These are phyloP conservation scores for Colletotrichum musicola DNA, from an alignment of 2,329 filamentous ascomycete genomes.

Conservation along the genomic window DNA sequence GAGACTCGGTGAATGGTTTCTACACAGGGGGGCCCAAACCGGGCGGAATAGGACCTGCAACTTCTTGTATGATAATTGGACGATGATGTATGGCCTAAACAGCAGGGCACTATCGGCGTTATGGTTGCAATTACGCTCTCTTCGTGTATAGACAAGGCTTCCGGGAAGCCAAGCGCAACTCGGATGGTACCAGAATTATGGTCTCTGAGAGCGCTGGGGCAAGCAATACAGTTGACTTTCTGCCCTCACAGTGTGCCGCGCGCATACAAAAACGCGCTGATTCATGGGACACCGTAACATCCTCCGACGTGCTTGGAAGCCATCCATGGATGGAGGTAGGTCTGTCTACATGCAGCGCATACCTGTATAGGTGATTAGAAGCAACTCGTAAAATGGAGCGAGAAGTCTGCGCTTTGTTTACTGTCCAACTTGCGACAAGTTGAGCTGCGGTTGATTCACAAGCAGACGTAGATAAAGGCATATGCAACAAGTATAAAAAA, in stretches of 20 bases:
- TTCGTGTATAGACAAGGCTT: slow-evolving; percentile 36
- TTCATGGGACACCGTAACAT: no score
- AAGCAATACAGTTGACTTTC: slow-evolving; percentile 22
- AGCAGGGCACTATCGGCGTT: slow-evolving; percentile 36
- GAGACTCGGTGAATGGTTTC: slow-evolving; percentile 1
- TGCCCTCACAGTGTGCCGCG: slow-evolving; percentile 4
- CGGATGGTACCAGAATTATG: slow-evolving; percentile 2
- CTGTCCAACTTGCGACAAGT: no score
- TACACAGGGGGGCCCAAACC: slow-evolving; percentile 8
- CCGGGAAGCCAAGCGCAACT: slow-evolving; percentile 13
- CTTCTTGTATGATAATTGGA: slow-evolving; percentile 39
- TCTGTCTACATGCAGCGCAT: no score
- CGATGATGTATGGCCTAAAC: slow-evolving; percentile 38
- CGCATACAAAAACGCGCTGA: not conserved
- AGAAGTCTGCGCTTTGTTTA: no score
- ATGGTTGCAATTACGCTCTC: slow-evolving; percentile 29
- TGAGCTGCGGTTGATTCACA: no score
- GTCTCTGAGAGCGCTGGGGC: slow-evolving; percentile 19
- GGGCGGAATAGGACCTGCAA: slow-evolving; percentile 24
- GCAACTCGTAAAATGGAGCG: no score
- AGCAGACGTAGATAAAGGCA: no score
- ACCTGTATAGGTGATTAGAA: no score
- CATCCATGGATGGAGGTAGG: no score
- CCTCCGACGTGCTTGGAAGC: no score
- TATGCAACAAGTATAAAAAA: no score